These are phyloP conservation scores for Boletus vermiculosoides DNA, from an alignment of 768 basidiomycete genomes.

Conservation along the genomic window DNA sequence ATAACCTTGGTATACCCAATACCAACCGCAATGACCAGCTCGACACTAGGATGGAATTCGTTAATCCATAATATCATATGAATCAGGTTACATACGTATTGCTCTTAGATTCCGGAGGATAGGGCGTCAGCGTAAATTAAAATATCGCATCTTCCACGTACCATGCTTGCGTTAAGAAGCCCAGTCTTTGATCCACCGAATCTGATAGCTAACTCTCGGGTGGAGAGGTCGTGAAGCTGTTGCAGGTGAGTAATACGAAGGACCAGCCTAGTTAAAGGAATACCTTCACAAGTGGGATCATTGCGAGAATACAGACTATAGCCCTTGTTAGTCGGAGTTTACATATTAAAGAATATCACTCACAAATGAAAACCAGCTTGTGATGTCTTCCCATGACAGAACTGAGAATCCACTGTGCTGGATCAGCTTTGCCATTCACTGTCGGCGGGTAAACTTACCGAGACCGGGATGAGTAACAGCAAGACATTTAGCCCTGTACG, in stretches of 20 bases:
- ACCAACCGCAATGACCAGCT: constrained; percentile 70
- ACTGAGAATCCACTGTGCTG: constrained; percentile 53
- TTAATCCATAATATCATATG: neutral
- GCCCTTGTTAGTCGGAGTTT: neutral
- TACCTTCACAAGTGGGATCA: constrained; percentile 80
- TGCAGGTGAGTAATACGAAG: constrained; percentile 4
- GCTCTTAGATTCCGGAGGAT: constrained; percentile 41
- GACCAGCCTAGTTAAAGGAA: neutral
- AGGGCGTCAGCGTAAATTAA: constrained; percentile 2
- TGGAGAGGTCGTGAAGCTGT: constrained; percentile 76
- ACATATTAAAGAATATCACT: constrained; percentile 22
- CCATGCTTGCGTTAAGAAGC: constrained; percentile 78
- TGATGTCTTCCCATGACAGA: constrained; percentile 47
- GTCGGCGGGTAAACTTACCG: constrained; percentile 43
- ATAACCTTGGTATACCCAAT: neutral
- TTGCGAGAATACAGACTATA: constrained; percentile 62
- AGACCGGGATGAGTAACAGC: constrained; percentile 61
- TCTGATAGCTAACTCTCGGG: constrained; percentile 67
- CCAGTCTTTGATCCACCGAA: constrained; percentile 78
- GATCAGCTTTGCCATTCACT: neutral
- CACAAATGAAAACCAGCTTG: constrained; percentile 61
- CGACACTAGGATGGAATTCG: constrained; percentile 40
- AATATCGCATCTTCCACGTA: constrained; percentile 30
- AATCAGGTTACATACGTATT: constrained; percentile 53
- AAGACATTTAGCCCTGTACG: constrained; percentile 67